Evolutionary conservation across 2,329 filamentous ascomycete genomes (phyloP).

Genomic region (Diplodia corticola): DNA sequence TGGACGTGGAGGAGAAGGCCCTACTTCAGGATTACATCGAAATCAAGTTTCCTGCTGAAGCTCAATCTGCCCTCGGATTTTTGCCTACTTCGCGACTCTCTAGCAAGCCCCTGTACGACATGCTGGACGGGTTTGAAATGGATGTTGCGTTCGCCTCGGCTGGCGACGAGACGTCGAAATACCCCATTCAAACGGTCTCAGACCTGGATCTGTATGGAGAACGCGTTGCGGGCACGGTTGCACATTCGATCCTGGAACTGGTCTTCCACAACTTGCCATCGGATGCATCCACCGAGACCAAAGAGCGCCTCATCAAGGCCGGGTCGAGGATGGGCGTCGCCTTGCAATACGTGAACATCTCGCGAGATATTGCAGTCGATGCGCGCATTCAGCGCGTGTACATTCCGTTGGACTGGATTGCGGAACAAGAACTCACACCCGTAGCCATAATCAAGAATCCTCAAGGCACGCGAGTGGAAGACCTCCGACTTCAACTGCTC

Average conservation of each 20-base stretch:
- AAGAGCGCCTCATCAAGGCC: slow-evolving; percentile 52
- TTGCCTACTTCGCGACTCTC: slow-evolving; percentile 61
- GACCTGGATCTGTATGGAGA: slow-evolving; percentile 65
- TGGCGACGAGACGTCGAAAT: slow-evolving; percentile 31
- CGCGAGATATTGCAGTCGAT: slow-evolving; percentile 70
- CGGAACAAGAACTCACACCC: slow-evolving; percentile 56
- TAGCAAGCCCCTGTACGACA: slow-evolving; percentile 60
- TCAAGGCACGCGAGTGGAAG: slow-evolving; percentile 48
- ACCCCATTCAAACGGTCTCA: slow-evolving; percentile 59
- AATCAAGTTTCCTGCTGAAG: slow-evolving; percentile 54
- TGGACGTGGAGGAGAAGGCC: slow-evolving; percentile 30
- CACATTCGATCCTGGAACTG: slow-evolving; percentile 66
- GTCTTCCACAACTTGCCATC: slow-evolving; percentile 58
- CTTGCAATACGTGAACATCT: slow-evolving; percentile 76
- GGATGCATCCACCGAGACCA: slow-evolving; percentile 30
- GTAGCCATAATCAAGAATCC: slow-evolving; percentile 57
- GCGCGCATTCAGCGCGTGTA: slow-evolving; percentile 68
- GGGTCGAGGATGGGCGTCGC: slow-evolving; percentile 70
- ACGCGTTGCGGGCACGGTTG: slow-evolving; percentile 72
- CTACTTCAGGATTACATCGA: slow-evolving; percentile 40
- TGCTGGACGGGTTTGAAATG: slow-evolving; percentile 68
- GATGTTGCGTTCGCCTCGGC: slow-evolving; percentile 58
- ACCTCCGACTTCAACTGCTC: slow-evolving; percentile 56
- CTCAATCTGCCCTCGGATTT: slow-evolving; percentile 58
- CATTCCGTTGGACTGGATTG: slow-evolving; percentile 65